Evolutionary conservation across 495 filamentous ascomycete genomes (phyloP), one percentile per base, ranked within the genome.

Genomic region (Darksidea phi): DNA sequence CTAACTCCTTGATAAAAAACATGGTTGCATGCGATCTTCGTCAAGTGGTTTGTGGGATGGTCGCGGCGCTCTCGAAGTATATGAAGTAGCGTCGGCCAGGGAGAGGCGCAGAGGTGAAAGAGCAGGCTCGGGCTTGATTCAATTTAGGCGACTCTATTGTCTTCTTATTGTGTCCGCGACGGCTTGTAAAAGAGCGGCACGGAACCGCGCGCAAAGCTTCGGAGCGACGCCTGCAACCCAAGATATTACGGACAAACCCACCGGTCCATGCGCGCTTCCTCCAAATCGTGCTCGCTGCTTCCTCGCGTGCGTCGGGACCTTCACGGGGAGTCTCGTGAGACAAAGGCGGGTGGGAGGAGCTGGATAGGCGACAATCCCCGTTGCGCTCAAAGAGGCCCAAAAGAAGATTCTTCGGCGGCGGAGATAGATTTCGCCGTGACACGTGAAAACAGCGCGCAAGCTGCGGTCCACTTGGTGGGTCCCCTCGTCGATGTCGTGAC

Each of bases 1-100:
- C 90, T 71, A 97, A 86, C 64, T 95, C 89, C 75, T 95, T 88
- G 69, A 98, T 88, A 79, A 98, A 98, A 74, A 97, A 98, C 94
- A 97, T 98, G 52, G 48, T 52, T 13, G 45, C n/a, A 23, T 42
- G 45, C 49, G 20, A 36, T 43, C n/a, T 43, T 43, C 15, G 41
- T 20, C 15, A 20, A 43, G 5, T 6, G 41, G 41, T 6, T 43
- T 6, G 15, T 4, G 5, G 41, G 41, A 43, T 20, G 41, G 41
- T 43, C 15, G 4, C 13, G 41, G 41, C 41, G 41, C 41, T 15
- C 41, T n/a, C 41, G 41, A 13, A 43, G 18, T 43, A 13, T 4
- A 13, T n/a, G 41, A 43, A 13, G 15, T n/a, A 20, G 41, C 13
- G 13, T 15, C 41, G 18, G 41, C 41, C 15, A 15, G 18, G 18